Evolutionary conservation across 169 alveolate genomes (phyloP).

Genomic region (Eimeria brunetti): DNA sequence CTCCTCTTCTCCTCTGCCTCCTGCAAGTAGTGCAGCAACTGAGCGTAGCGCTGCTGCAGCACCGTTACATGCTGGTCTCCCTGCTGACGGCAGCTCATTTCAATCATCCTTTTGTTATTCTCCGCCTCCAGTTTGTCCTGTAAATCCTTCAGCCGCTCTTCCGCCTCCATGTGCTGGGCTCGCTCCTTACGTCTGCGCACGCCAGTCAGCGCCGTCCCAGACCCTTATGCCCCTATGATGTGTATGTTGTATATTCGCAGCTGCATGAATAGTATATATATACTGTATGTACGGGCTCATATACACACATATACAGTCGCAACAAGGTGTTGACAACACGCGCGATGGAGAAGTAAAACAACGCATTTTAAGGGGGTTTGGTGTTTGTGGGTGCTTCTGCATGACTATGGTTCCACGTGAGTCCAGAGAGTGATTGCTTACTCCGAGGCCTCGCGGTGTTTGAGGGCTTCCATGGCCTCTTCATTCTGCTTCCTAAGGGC

Average conservation of each 20-base stretch:
- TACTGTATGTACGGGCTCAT: no score
- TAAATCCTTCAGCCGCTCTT: slow-evolving; percentile 70
- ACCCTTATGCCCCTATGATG: no score
- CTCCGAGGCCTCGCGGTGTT: slow-evolving; percentile 20
- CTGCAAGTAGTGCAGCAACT: slow-evolving; percentile 59
- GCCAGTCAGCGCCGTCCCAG: background rate
- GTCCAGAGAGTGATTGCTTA: background rate
- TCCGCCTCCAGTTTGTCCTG: slow-evolving; percentile 14
- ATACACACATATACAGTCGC: background rate
- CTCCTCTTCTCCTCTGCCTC: slow-evolving; percentile 76
- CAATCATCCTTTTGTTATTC: background rate
- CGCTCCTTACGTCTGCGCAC: slow-evolving; percentile 39
- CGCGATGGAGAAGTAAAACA: background rate
- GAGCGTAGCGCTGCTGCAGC: slow-evolving; percentile 72
- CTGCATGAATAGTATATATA: no score
- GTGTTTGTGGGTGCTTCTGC: background rate
- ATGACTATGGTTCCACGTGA: background rate
- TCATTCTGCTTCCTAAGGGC: slow-evolving; percentile 28
- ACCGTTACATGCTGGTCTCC: slow-evolving; percentile 41
- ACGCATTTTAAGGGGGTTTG: background rate
- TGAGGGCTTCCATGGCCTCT: slow-evolving; percentile 23
- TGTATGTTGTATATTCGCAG: no score
- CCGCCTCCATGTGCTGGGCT: slow-evolving; percentile 54
- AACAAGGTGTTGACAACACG: background rate
- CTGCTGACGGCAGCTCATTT: slow-evolving; percentile 64